Percentiles rank a stretch among this genome's conserved stretches.
Evolutionary conservation across 495 filamentous ascomycete species (phyloP).

Genomic region (Hypoxylon trugodes): DNA sequence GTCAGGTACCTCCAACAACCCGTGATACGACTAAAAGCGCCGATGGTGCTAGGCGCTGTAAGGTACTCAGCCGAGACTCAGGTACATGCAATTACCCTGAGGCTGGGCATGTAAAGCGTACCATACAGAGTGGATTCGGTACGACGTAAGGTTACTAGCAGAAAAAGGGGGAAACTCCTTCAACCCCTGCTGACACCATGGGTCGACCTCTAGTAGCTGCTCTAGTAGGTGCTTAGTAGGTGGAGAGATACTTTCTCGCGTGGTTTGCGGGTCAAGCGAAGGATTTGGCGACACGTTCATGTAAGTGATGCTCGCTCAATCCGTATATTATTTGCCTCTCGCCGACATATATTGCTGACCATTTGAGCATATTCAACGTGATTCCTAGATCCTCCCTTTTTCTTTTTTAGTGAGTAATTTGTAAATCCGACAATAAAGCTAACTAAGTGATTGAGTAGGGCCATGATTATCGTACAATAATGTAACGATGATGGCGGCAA

Average conservation of each 20-base stretch:
- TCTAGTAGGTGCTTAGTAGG: too few relatives aligned
- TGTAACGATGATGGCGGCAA: not conserved
- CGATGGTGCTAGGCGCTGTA: conserved; percentile 11
- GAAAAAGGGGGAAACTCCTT: conserved; percentile 32
- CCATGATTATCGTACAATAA: not conserved
- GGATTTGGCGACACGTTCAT: conserved; percentile 10
- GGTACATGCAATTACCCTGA: conserved; percentile 37
- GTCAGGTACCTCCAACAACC: conserved; percentile 34
- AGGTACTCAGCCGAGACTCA: conserved; percentile 18
- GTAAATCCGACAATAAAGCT: conserved; percentile 1
- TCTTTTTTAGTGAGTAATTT: too few relatives aligned
- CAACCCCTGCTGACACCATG: conserved; percentile 27
- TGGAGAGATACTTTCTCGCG: conserved; percentile 35
- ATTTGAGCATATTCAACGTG: too few relatives aligned
- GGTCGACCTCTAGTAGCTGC: conserved; percentile 1
- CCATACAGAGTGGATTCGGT: conserved; percentile 29
- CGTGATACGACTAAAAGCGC: conserved; percentile 24
- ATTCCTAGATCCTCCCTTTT: too few relatives aligned
- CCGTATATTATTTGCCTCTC: not conserved
- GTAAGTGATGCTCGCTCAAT: conserved; percentile 5
- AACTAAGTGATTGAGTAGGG: not conserved
- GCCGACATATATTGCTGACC: conserved; percentile 5
- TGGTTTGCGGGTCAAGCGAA: conserved; percentile 34
- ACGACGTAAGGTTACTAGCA: conserved; percentile 28
- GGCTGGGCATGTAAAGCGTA: conserved; percentile 38